Conservation (phyloP, 768 basidiomycete genomes). For the Hemileccinum rubropunctum region DNA sequence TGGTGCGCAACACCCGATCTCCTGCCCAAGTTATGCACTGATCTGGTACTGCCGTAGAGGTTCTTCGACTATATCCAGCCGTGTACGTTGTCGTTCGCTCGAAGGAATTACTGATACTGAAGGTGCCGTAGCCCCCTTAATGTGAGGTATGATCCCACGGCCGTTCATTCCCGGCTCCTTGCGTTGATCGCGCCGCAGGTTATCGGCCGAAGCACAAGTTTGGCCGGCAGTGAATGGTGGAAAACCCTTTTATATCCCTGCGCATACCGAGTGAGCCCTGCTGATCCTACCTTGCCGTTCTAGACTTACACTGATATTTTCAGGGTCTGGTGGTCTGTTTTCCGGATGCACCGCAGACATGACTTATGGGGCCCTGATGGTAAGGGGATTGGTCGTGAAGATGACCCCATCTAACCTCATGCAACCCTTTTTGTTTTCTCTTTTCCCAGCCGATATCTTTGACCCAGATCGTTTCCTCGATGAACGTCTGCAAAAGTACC, state of each 20-base stretch:
- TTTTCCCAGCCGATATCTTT: conserved; percentile 36
- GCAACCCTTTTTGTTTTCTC: not conserved
- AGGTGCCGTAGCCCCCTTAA: conserved; percentile 19
- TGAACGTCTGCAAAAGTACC: conserved; percentile 48
- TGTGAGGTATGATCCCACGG: conserved; percentile 15
- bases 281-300: not conserved
- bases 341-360: conserved; percentile 34
- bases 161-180: too few species aligned
- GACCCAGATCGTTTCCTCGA: conserved; percentile 70
- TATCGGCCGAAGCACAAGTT: conserved; percentile 12
- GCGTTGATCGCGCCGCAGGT: conserved; percentile 12
- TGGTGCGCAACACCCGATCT: conserved; percentile 34
- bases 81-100: conserved; percentile 16
- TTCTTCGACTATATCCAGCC: conserved; percentile 32
- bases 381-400: conserved; percentile 1
- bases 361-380: conserved; percentile 32
- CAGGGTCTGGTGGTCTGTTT: conserved; percentile 21
- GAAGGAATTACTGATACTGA: not conserved
- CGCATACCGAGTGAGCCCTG: conserved; percentile 26
- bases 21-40: not conserved
- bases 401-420: not conserved
- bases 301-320: not conserved
- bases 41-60: conserved; percentile 21
- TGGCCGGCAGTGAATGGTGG: conserved; percentile 28
- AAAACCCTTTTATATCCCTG: conserved; percentile 54